phyloP scores from a whole-genome alignment of 1,139 yeast genomes.

The Sugiyamaella neomexicana region DNA sequence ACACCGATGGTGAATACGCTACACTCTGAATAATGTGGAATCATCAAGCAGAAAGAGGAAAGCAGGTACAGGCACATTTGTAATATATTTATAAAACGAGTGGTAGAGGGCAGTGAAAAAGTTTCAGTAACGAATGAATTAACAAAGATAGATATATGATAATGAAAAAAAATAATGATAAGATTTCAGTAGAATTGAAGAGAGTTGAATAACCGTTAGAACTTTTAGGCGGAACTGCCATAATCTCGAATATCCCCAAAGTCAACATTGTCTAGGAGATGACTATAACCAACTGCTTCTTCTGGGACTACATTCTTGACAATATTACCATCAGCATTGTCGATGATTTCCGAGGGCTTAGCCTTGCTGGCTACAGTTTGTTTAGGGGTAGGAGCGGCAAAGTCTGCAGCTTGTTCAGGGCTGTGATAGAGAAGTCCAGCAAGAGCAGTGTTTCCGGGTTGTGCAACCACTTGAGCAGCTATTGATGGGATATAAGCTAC shows the following conservation, averaged over 20 bases:
- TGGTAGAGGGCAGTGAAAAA: not conserved
- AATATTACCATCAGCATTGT: conserved; percentile 9
- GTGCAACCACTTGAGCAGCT: conserved; percentile 7
- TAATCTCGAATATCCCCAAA: conserved; percentile 19
- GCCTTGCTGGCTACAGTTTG: not conserved
- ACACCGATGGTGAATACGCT: too few relatives aligned
- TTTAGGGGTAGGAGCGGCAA: not conserved
- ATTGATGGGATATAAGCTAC: conserved; percentile 8
- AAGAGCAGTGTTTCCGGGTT: conserved; percentile 6
- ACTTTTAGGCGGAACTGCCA: conserved; percentile 7
- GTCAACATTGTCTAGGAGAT: conserved; percentile 10
- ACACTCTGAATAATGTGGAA: too few relatives aligned
- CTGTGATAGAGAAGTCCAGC: conserved; percentile 3
- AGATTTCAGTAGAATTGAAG: conserved; percentile 11
- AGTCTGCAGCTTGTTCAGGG: not conserved
- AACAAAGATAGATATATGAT: not conserved
- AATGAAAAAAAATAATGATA: not conserved
- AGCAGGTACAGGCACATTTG: not conserved
- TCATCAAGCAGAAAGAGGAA: not conserved
- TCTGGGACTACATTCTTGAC: not conserved
- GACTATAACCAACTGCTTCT: conserved; percentile 3
- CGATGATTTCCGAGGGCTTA: conserved; percentile 3
- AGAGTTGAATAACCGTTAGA: not conserved
- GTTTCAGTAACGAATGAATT: conserved; percentile 2
- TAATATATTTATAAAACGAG: conserved; percentile 10